These are phyloP conservation scores for Arthroderma sp. DNA, from an alignment of 2,329 filamentous ascomycete species.

Conservation along the genomic window DNA sequence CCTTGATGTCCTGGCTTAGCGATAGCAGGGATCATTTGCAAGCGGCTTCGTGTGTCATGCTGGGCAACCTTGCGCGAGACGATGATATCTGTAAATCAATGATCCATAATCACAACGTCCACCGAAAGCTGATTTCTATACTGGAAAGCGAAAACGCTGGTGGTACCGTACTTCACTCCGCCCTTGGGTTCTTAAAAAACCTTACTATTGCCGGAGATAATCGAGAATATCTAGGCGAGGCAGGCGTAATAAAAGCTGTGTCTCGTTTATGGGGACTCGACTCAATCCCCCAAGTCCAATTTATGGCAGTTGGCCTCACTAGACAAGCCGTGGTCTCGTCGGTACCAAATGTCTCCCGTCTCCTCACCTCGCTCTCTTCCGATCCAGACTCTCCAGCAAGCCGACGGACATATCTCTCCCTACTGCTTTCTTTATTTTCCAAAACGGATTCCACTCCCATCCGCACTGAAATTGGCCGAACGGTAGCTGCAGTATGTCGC, in stretches of 20 bases:
- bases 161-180: constrained; percentile 30
- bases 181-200: constrained; percentile 36
- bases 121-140: constrained; percentile 27
- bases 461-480: constrained; percentile 35
- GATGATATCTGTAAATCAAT: constrained; percentile 30
- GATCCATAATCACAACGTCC: constrained; percentile 26
- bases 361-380: constrained; percentile 21
- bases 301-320: constrained; percentile 29
- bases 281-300: constrained; percentile 32
- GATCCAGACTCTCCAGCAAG: constrained; percentile 18
- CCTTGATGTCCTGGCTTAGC: constrained; percentile 28
- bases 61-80: constrained; percentile 35
- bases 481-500: constrained; percentile 28
- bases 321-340: constrained; percentile 27
- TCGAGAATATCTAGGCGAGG: constrained; percentile 23
- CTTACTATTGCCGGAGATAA: constrained; percentile 33
- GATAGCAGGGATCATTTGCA: constrained; percentile 30
- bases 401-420: constrained; percentile 25
- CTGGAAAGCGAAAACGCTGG: constrained; percentile 24
- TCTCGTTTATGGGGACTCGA: constrained; percentile 29
- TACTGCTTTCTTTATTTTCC: constrained; percentile 29
- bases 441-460: constrained; percentile 32
- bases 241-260: constrained; percentile 26
- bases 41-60: constrained; percentile 34
- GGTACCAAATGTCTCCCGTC: constrained; percentile 23